Evolutionary conservation across 2,329 filamentous ascomycete species (phyloP).

Genomic region (Furcasterigmium furcatum): DNA sequence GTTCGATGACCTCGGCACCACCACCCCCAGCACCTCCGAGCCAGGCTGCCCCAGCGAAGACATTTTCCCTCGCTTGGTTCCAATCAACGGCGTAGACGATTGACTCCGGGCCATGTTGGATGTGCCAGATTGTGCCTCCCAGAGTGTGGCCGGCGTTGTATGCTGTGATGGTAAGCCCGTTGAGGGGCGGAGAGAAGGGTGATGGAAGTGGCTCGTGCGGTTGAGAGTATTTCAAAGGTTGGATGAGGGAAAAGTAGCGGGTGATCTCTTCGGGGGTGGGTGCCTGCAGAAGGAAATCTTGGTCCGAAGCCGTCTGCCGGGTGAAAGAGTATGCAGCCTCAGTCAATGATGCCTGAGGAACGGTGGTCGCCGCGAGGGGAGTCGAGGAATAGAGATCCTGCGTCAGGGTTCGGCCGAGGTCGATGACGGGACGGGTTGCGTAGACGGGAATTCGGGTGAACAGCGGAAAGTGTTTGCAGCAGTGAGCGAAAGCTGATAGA

Average conservation of each 20-base stretch:
- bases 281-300: conserved; percentile 60
- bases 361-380: conserved; percentile 80
- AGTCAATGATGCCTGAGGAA: conserved; percentile 70
- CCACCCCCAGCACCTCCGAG: conserved; percentile 77
- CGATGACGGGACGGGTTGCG: conserved; percentile 89
- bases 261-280: conserved; percentile 88
- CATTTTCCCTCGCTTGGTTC: conserved; percentile 97
- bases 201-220: conserved; percentile 87
- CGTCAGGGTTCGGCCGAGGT: conserved; percentile 83
- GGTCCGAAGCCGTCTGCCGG: conserved; percentile 43
- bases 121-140: conserved; percentile 97
- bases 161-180: conserved; percentile 89
- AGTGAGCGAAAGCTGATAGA: conserved; percentile 90
- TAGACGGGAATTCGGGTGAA: conserved; percentile 94
- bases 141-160: conserved; percentile 96
- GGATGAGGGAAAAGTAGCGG: conserved; percentile 85
- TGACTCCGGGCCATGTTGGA: conserved; percentile 93
- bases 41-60: conserved; percentile 91
- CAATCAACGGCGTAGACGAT: conserved; percentile 98
- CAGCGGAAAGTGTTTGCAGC: conserved; percentile 91
- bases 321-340: conserved; percentile 55
- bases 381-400: conserved; percentile 92
- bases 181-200: conserved; percentile 82
- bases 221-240: conserved; percentile 94
- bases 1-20: conserved; percentile 88